Conservation (phyloP, 2,329 filamentous ascomycete genomes). For the Talaromyces verruculosus region DNA sequence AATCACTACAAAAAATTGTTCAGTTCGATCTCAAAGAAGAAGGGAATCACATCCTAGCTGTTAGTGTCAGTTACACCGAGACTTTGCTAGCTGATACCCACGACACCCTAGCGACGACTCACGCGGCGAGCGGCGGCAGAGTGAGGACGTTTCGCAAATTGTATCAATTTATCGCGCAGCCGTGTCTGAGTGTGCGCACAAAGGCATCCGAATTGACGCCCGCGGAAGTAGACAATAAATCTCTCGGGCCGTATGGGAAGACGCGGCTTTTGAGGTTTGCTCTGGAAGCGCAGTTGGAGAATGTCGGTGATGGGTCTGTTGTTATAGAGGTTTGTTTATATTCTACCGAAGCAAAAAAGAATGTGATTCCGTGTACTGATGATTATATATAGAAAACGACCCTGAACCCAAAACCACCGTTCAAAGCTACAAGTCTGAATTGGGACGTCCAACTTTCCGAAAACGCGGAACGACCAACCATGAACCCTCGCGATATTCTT, state of each 20-base stretch:
- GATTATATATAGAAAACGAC: slow-evolving; percentile 43
- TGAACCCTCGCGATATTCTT: slow-evolving; percentile 63
- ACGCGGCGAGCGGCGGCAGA: slow-evolving; percentile 55
- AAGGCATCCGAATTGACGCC: slow-evolving; percentile 69
- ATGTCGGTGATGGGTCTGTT: slow-evolving; percentile 80
- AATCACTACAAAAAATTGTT: slow-evolving; percentile 77
- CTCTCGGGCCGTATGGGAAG: slow-evolving; percentile 47
- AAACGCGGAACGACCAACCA: slow-evolving; percentile 44
- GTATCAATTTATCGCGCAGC: slow-evolving; percentile 94
- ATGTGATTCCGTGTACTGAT: slow-evolving; percentile 15
- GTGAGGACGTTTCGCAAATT: slow-evolving; percentile 88
- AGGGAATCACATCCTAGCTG: slow-evolving; percentile 87
- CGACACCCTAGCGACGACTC: slow-evolving; percentile 23
- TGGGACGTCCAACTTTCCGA: slow-evolving; percentile 50
- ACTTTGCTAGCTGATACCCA: slow-evolving; percentile 55
- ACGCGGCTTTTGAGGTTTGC: slow-evolving; percentile 59
- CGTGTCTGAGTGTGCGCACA: slow-evolving; percentile 83
- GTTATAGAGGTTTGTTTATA: slow-evolving; percentile 63
- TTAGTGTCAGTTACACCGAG: slow-evolving; percentile 93
- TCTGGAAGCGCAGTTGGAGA: slow-evolving; percentile 92
- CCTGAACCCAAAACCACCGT: slow-evolving; percentile 54
- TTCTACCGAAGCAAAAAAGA: not conserved
- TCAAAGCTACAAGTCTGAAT: slow-evolving; percentile 55
- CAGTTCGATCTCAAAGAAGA: slow-evolving; percentile 89
- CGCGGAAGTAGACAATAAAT: slow-evolving; percentile 47